Evolutionary conservation across 345 rosid species (phyloP).

Genomic region (Bruguiera gymnorhiza): DNA sequence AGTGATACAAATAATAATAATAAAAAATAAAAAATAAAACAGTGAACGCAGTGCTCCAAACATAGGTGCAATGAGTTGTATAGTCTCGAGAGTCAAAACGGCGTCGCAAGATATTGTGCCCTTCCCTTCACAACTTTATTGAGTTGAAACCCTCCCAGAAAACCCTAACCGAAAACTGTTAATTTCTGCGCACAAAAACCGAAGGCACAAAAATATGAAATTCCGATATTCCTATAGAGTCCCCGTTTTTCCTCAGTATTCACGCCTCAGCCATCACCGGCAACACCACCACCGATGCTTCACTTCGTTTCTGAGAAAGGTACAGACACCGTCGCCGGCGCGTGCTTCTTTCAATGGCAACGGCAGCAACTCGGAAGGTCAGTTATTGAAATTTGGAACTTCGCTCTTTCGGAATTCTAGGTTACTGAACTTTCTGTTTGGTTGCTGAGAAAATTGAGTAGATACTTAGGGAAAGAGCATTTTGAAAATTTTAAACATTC

Average conservation of each 20-base stretch:
- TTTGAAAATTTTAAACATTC: background rate
- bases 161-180: background rate
- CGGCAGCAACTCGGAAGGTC: slow-evolving; percentile 55
- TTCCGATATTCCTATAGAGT: slow-evolving; percentile 27
- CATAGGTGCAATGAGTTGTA: too few relatives aligned
- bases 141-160: background rate
- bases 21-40: too few relatives aligned
- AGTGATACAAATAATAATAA: accelerated
- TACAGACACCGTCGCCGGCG: slow-evolving; percentile 36
- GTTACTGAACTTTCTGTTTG: background rate
- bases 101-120: too few relatives aligned
- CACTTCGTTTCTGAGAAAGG: slow-evolving; percentile 44
- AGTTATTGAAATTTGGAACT: background rate
- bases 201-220: background rate
- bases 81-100: too few relatives aligned
- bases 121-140: background rate
- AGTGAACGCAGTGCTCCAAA: too few relatives aligned
- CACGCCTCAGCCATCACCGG: slow-evolving; percentile 26
- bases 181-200: background rate
- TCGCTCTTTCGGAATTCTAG: too few relatives aligned
- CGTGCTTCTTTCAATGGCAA: slow-evolving; percentile 45
- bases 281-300: slow-evolving; percentile 31
- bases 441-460: slow-evolving; percentile 4
- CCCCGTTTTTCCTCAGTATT: slow-evolving; percentile 27
- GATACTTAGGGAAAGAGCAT: background rate